Conservation (phyloP, 2,329 filamentous ascomycete genomes). For the Akanthomyces lecanii region DNA sequence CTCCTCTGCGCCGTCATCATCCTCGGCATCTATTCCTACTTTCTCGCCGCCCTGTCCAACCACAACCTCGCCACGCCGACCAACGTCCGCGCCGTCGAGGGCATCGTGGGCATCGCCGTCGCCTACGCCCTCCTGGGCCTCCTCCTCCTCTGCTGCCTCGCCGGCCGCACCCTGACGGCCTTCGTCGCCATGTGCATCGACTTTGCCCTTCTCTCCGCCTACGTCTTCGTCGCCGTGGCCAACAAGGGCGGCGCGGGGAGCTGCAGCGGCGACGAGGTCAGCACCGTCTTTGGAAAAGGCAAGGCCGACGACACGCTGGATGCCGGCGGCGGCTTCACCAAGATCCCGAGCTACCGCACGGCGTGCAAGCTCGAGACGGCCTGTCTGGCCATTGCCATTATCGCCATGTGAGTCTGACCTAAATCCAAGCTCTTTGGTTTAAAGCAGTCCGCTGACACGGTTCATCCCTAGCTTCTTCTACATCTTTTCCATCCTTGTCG, state of each 20-base stretch:
- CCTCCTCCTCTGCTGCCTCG: constrained; percentile 73
- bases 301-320: constrained; percentile 47
- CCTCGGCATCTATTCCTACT: constrained; percentile 79
- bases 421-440: too few relatives aligned
- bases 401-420: constrained; percentile 57
- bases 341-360: constrained; percentile 42
- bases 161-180: constrained; percentile 69
- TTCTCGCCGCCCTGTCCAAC: constrained; percentile 67
- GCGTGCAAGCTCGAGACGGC: constrained; percentile 75
- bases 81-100: constrained; percentile 69
- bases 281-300: constrained; percentile 66
- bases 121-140: constrained; percentile 72
- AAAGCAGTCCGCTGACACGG: too few relatives aligned
- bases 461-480: constrained; percentile 61
- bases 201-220: constrained; percentile 67
- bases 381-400: constrained; percentile 71
- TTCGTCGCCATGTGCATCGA: constrained; percentile 72
- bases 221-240: constrained; percentile 76
- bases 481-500: constrained; percentile 64
- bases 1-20: constrained; percentile 70
- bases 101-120: constrained; percentile 69
- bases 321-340: constrained; percentile 43
- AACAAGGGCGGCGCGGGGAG: constrained; percentile 64
- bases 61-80: constrained; percentile 59
- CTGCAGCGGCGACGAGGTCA: constrained; percentile 57